Evolutionary conservation across 305 asterid species (phyloP), one percentile per base, ranked within the genome.

Genomic region (Fraxinus paxiana): DNA sequence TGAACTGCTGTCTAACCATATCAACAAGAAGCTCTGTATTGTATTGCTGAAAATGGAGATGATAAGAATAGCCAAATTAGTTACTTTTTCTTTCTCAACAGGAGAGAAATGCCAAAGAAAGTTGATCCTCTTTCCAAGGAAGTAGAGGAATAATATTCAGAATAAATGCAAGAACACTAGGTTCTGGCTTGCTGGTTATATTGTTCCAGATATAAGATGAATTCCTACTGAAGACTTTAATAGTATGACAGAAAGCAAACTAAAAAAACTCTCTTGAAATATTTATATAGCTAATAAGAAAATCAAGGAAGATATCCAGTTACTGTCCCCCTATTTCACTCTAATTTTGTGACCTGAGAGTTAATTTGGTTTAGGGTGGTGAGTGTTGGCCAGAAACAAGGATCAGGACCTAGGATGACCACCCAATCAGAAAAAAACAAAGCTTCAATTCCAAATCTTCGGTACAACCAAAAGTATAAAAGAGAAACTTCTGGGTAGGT

Each of bases 1-100:
- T 92, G 91, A 92, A 92, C 88, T 92, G 97, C 81, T 91, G 87
- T 51, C 98, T 87, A 81, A 94, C 92, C 97, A 94, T 93, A 80
- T 78, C 83, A 67, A 91, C 85, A 31, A 93, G 82, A 85, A 93
- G 90, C 79, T 89, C 93, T 0, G 95, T 93, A 82, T 94, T 93
- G 87, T 86, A 87, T 85, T 94, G 87, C 97, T 94, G 94, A 90
- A 90, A 34, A 72, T 77, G 20, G 24, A 63, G 77, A 35, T 77
- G 81, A 76, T 41, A 35, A 73, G 46, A 79, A 38, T 61, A 77
- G 38, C 37, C 79, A 71, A 69, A 7, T 80, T 41, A 86, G 70
- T 79, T 18, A 48, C 48, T 38, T 63, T 8, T 28, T 12, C 6
- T 43, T 28, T 67, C 38, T 75, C 80, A 17, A 41, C 24, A 75